These are phyloP conservation scores for Pseudogymnoascus sp. DNA, from an alignment of 2,329 filamentous ascomycete genomes.

Conservation along the genomic window DNA sequence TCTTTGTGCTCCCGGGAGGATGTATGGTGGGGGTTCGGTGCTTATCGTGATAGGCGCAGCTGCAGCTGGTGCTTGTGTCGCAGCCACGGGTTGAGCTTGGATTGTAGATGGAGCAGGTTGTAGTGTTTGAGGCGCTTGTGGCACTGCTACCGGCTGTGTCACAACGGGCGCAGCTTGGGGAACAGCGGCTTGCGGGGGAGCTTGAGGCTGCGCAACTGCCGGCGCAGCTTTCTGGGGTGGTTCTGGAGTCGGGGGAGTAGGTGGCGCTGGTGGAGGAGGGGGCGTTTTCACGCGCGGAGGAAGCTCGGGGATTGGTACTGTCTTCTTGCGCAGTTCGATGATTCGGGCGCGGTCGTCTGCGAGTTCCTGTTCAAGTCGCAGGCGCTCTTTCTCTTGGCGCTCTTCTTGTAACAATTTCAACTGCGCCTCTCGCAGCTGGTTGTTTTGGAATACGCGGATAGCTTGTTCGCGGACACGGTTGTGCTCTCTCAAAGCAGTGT, in stretches of 20 bases:
- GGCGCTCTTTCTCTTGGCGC: conserved; percentile 10
- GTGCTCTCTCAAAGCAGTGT: conserved; percentile 58
- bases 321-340: conserved; percentile 30
- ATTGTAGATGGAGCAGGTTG: conserved; percentile 3
- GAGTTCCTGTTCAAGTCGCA: conserved; percentile 9
- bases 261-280: neutral
- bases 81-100: neutral
- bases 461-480: conserved; percentile 52
- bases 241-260: neutral
- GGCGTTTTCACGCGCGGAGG: conserved; percentile 8
- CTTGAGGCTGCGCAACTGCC: neutral
- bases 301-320: conserved; percentile 27
- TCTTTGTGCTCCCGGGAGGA: conserved; percentile 32
- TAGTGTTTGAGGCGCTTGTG: neutral
- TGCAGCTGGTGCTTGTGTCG: neutral
- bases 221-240: conserved; percentile 6
- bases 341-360: conserved; percentile 14
- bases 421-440: conserved; percentile 36
- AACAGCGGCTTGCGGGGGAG: conserved; percentile 12
- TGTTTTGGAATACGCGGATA: conserved; percentile 40
- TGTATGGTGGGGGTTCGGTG: conserved; percentile 10
- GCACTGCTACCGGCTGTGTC: neutral
- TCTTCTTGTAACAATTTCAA: conserved; percentile 10
- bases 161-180: neutral
- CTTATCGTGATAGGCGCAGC: neutral